Conservation (phyloP, 768 basidiomycete genomes). For the Leucocoprinus birnbaumii region DNA sequence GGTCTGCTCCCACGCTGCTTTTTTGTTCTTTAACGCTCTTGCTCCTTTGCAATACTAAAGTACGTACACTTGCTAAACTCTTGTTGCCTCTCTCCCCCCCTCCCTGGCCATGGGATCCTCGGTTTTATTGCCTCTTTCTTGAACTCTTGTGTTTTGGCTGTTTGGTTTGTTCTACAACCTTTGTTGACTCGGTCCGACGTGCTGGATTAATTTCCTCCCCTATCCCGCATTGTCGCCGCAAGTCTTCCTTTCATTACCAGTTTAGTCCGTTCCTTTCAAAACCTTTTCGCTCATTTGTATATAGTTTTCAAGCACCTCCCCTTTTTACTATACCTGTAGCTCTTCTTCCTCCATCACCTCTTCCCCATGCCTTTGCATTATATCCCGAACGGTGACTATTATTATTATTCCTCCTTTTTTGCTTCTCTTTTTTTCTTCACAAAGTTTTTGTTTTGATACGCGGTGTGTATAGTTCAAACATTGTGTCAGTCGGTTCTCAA, state of each 20-base stretch:
- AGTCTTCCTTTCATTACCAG: constrained; percentile 11
- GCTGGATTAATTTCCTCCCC: background rate
- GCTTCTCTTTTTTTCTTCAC: background rate
- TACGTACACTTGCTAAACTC: constrained; percentile 8
- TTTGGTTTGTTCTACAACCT: constrained; percentile 2
- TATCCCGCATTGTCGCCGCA: constrained; percentile 7
- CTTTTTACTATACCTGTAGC: constrained; percentile 8
- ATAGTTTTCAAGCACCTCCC: background rate
- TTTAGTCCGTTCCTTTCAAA: constrained; percentile 12
- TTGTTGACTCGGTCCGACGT: background rate
- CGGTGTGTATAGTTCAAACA: constrained; percentile 6
- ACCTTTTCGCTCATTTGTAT: constrained; percentile 5
- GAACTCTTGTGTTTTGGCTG: constrained; percentile 11
- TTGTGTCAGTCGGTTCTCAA: background rate
- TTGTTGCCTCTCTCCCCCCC: background rate
- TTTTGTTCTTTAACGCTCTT: constrained; percentile 1
- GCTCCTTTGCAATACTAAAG: constrained; percentile 6
- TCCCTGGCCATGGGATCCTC: constrained; percentile 9
- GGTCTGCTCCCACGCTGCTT: background rate
- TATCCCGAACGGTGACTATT: constrained; percentile 13
- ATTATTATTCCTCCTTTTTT: constrained; percentile 10
- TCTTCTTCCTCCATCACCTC: background rate
- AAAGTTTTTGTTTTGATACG: background rate
- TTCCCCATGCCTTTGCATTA: constrained; percentile 10
- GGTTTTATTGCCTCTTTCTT: constrained; percentile 3